These are phyloP conservation scores for Malassezia globosa DNA, from an alignment of 1,284 basidiomycete species.

Conservation along the genomic window DNA sequence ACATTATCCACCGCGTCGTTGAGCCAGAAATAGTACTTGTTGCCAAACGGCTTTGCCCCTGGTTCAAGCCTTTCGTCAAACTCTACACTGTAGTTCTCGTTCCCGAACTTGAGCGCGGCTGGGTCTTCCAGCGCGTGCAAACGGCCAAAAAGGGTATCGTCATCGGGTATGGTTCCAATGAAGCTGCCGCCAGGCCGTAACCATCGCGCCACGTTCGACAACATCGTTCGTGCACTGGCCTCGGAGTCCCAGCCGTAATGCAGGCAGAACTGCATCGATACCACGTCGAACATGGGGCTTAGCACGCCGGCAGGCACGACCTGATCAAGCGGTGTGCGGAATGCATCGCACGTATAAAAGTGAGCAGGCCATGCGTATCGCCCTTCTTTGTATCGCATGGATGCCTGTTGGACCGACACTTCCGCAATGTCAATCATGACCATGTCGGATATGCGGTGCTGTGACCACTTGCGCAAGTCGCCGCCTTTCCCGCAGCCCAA, in stretches of 20 bases:
- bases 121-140: conserved; percentile 51
- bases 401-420: conserved; percentile 81
- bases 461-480: conserved; percentile 88
- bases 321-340: conserved; percentile 58
- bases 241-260: conserved; percentile 93
- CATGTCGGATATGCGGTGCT: conserved; percentile 68
- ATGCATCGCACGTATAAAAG: conserved; percentile 84
- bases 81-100: conserved; percentile 73
- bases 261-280: conserved; percentile 99
- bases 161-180: conserved; percentile 77
- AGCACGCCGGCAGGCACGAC: conserved; percentile 57
- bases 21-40: conserved; percentile 86
- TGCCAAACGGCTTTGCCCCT: conserved; percentile 58
- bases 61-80: conserved; percentile 56
- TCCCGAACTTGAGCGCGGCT: conserved; percentile 63
- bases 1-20: conserved; percentile 82
- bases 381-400: conserved; percentile 55
- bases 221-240: conserved; percentile 76
- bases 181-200: conserved; percentile 74
- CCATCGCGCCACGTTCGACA: conserved; percentile 74
- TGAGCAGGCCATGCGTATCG: conserved; percentile 58
- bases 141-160: conserved; percentile 64
- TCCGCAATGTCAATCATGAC: conserved; percentile 81
- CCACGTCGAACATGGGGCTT: conserved; percentile 67
- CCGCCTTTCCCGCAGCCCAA: conserved; percentile 97